Evolutionary conservation across 1,139 yeast species (phyloP).

Genomic region (Sugiyamaella castrensis): DNA sequence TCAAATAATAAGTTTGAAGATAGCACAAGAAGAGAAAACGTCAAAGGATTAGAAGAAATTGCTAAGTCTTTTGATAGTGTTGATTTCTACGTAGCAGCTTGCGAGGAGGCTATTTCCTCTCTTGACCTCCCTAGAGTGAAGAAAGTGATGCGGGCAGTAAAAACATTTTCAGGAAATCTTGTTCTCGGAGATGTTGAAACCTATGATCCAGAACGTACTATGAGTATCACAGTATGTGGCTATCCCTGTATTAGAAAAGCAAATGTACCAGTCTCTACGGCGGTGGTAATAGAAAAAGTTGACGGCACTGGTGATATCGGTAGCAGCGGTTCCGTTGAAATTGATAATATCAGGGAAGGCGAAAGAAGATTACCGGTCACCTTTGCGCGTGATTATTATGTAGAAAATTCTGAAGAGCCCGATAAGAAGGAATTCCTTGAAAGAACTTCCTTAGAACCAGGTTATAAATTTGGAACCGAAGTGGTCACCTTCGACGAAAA

Average conservation of each 20-base stretch:
- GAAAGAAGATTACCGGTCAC: slow-evolving; percentile 26
- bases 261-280: slow-evolving; percentile 39
- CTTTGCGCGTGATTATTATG: slow-evolving; percentile 23
- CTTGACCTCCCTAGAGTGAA: slow-evolving; percentile 35
- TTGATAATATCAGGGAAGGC: slow-evolving; percentile 20
- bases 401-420: slow-evolving; percentile 25
- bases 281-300: slow-evolving; percentile 17
- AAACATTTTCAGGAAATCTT: slow-evolving; percentile 41
- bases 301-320: neutral
- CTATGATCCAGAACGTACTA: slow-evolving; percentile 30
- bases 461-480: slow-evolving; percentile 68
- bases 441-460: slow-evolving; percentile 41
- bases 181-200: slow-evolving; percentile 6
- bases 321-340: neutral
- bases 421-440: slow-evolving; percentile 33
- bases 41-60: slow-evolving; percentile 30
- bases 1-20: slow-evolving; percentile 1
- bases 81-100: slow-evolving; percentile 23
- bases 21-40: slow-evolving; percentile 25
- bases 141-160: slow-evolving; percentile 40
- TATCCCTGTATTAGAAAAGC: slow-evolving; percentile 61
- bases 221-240: slow-evolving; percentile 51
- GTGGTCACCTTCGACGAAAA: slow-evolving; percentile 49
- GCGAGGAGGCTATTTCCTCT: slow-evolving; percentile 26
- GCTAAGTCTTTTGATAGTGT: slow-evolving; percentile 27